phyloP scores from a whole-genome alignment of 371 early-diverging fungal species.

The Mucor irregularis region DNA sequence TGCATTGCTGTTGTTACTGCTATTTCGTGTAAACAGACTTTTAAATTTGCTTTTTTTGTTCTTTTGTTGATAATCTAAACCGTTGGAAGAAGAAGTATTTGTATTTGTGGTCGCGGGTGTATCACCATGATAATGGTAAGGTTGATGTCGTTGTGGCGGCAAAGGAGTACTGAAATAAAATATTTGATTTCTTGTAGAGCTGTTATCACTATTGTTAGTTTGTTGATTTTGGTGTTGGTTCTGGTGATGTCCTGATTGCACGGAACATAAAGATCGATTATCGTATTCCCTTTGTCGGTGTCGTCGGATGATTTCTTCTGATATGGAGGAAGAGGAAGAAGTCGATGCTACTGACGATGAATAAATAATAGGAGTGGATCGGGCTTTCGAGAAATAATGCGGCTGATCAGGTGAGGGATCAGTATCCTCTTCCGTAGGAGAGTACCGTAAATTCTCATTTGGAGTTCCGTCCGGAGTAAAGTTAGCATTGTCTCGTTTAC shows the following conservation, averaged over 20 bases:
- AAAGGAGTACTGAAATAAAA: constrained; percentile 10
- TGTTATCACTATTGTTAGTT: too few species aligned
- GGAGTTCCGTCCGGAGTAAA: too few species aligned
- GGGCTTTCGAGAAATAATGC: background rate
- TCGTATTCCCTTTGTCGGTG: background rate
- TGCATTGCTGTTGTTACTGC: background rate
- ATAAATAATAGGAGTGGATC: constrained; percentile 11
- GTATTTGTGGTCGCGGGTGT: background rate
- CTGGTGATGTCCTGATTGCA: background rate
- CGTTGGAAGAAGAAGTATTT: too few species aligned
- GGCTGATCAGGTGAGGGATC: constrained; percentile 12
- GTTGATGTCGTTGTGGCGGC: background rate
- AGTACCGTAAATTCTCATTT: too few species aligned
- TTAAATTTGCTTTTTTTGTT: too few species aligned
- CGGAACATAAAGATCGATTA: constrained; percentile 3
- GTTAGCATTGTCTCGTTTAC: too few species aligned
- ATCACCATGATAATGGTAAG: constrained; percentile 2
- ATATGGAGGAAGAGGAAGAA: background rate
- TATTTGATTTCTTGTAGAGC: background rate
- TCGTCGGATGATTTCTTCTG: background rate
- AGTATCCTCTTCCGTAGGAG: too few species aligned
- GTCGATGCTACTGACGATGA: background rate
- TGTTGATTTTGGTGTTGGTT: background rate
- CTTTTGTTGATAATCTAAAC: too few species aligned
- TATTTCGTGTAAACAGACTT: too few species aligned